Base-by-base conservation (phyloP, 2,329 filamentous ascomycete genomes). In the Paecilomyces sp. region DNA sequence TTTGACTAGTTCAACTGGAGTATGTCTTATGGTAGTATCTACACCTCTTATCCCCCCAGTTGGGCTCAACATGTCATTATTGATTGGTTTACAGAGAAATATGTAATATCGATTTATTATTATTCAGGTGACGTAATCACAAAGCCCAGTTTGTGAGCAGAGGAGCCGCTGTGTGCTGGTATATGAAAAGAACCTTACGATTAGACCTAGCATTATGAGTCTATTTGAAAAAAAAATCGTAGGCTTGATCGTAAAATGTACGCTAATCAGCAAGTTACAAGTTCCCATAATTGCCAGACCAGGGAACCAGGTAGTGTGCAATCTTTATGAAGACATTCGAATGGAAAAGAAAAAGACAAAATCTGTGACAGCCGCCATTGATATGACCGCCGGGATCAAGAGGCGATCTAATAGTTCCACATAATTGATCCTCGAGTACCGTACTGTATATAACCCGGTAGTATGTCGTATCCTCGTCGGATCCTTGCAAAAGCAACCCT, bases 1-100 rank as follows among this genome's bases (percentile, higher is more conserved):
- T 64, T 64, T 64, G 62, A 56, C 31, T 55, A 41, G 6, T n/a
- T 41, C 5, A 41, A 41, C 13, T 41, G 2, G 11, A 41, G 5
- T 41, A 6, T 15, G 22, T 22, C 22, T 22, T 22, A 22, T 22
- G 22, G 22, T 22, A 22, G 22, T 22, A 22, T 22, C 22, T 22
- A 15, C 2, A 12, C n/a, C 36, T 41, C n/a, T 22, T 5, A 41
- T 41, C n/a, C 22, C 22, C 13, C 13, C 36, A 41, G 13, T n/a
- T 41, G 11, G 13, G 4, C 3, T 41, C 13, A 47, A 11, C 1
- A 47, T 28, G 3, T 28, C 6, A 28, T 28, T 28, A 28, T 28
- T 28, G 25, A 28, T 28, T 28, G 25, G 6, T 28, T 6, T 28
- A 28, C 25, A 28, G 25, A 28, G 25, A 28, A 6, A 28, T 47